Percentiles rank a stretch among this genome's conserved stretches.
Evolutionary conservation across 139 green algal genomes (phyloP).

Genomic region (Micractinium conductrix): DNA sequence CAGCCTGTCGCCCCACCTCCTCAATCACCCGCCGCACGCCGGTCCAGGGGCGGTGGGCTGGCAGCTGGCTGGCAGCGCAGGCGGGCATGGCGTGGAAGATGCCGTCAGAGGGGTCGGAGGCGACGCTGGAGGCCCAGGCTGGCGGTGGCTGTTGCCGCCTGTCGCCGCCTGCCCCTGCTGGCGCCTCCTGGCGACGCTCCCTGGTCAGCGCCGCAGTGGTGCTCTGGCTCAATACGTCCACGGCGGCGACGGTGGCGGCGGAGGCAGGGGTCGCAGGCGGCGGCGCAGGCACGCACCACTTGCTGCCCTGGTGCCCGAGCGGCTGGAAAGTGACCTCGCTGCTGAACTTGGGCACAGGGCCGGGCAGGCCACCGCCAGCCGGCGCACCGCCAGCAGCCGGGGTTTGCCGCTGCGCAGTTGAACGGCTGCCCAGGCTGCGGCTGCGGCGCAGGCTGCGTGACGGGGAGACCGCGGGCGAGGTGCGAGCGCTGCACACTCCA

Average conservation of each 20-base stretch:
- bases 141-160: too few species aligned
- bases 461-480: too few species aligned
- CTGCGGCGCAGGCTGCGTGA: too few species aligned
- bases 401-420: neutral
- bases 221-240: neutral
- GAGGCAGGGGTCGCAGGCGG: neutral
- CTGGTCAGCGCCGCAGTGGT: neutral
- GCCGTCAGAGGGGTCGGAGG: neutral
- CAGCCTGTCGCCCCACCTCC: neutral
- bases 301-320: neutral
- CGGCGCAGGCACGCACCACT: neutral
- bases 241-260: neutral
- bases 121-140: too few species aligned
- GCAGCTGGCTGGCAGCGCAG: neutral
- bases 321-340: neutral
- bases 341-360: neutral
- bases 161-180: too few species aligned
- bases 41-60: neutral
- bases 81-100: neutral
- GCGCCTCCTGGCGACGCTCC: too few species aligned
- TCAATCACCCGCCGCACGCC: slow-evolving; percentile 3
- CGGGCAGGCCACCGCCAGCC: neutral
- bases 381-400: neutral
- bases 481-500: neutral
- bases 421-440: neutral